Evolutionary conservation across 192 early-diverging fungal genomes (phyloP).

Genomic region (Coemansia guatemalensis): DNA sequence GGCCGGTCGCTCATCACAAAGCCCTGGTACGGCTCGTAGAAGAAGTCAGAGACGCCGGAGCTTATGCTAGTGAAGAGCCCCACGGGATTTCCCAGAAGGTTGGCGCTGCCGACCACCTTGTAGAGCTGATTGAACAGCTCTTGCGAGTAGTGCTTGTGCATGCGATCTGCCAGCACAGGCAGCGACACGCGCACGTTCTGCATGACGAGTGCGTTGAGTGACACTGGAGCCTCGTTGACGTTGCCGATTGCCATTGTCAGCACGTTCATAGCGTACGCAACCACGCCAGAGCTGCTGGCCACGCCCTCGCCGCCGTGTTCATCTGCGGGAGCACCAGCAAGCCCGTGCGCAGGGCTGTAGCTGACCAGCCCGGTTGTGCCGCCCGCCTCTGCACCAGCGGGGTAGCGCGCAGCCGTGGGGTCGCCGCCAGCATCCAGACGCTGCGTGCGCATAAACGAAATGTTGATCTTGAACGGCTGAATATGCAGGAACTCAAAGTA

Average conservation of each 20-base stretch:
- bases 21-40: constrained; percentile 98
- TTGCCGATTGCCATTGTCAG: constrained; percentile 98
- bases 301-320: constrained; percentile 45
- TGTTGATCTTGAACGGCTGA: constrained; percentile 92
- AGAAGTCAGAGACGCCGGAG: constrained; percentile 92
- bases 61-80: constrained; percentile 95
- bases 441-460: constrained; percentile 90
- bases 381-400: neutral
- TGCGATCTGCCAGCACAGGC: constrained; percentile 71
- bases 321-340: neutral
- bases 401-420: constrained; percentile 19
- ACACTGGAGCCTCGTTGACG: constrained; percentile 89
- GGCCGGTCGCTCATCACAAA: constrained; percentile 92
- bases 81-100: constrained; percentile 97
- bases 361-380: constrained; percentile 2
- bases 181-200: constrained; percentile 85
- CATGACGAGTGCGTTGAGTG: constrained; percentile 84
- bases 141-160: constrained; percentile 85
- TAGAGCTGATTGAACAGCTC: constrained; percentile 85
- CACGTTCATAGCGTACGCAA: constrained; percentile 73
- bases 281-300: constrained; percentile 31
- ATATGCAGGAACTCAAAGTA: constrained; percentile 95
- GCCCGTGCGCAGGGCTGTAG: constrained; percentile 25
- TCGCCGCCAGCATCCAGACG: constrained; percentile 32
- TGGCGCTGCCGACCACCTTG: constrained; percentile 90